phyloP scores from a whole-genome alignment of 495 filamentous ascomycete species.

The Hapsidospora chrysogenum region DNA sequence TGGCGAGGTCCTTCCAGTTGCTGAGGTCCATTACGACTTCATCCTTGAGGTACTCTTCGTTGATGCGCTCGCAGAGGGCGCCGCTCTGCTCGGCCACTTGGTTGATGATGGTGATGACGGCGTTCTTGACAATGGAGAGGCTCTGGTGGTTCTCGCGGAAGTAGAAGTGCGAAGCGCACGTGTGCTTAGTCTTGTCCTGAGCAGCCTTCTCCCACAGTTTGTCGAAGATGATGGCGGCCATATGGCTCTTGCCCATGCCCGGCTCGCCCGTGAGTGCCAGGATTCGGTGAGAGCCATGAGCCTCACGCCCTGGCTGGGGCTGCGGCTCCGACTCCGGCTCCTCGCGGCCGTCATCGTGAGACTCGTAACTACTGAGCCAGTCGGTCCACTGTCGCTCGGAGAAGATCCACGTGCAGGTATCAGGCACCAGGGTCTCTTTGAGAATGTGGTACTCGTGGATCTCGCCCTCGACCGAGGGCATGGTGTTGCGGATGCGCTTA shows the following conservation, averaged over 20 bases:
- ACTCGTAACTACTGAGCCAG: no score
- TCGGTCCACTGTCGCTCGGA: slow-evolving; percentile 4
- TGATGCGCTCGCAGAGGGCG: slow-evolving; percentile 7
- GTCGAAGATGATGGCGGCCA: slow-evolving; percentile 4
- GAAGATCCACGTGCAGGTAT: slow-evolving; percentile 7
- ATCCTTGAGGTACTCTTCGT: slow-evolving; percentile 4
- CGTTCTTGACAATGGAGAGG: slow-evolving; percentile 1
- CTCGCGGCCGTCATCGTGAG: no score
- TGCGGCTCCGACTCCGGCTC: no score
- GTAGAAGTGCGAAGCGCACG: slow-evolving; percentile 5
- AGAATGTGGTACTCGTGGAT: slow-evolving; percentile 5
- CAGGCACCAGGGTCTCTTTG: slow-evolving; percentile 4
- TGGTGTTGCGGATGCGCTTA: slow-evolving; percentile 3
- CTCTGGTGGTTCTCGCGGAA: slow-evolving; percentile 5
- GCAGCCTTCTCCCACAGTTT: neutral
- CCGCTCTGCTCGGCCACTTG: slow-evolving; percentile 8
- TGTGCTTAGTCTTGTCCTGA: neutral
- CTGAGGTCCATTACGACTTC: slow-evolving; percentile 1
- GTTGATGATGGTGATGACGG: slow-evolving; percentile 3
- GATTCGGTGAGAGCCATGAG: neutral
- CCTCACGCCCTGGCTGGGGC: no score
- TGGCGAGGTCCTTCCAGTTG: slow-evolving; percentile 4
- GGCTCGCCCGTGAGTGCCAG: slow-evolving; percentile 3
- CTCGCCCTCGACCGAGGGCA: slow-evolving; percentile 3
- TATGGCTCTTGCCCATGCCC: slow-evolving; percentile 7